phyloP scores from a whole-genome alignment of 1,284 basidiomycete genomes.

The Trametes pubescens region DNA sequence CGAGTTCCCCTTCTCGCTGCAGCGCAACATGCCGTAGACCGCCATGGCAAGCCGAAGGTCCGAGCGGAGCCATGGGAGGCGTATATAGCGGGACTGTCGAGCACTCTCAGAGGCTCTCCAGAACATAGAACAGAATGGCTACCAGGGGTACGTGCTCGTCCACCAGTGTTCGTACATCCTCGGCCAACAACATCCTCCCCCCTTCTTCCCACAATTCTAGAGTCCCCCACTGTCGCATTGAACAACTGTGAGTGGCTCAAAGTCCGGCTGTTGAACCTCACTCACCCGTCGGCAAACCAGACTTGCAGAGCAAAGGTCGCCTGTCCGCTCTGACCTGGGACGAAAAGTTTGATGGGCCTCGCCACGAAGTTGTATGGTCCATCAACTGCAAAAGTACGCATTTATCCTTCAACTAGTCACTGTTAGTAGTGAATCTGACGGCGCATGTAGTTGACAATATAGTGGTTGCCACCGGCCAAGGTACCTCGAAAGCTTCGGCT shows the following conservation, averaged over 20 bases:
- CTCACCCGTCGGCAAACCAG: constrained; percentile 42
- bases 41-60: constrained; percentile 21
- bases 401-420: constrained; percentile 3
- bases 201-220: constrained; percentile 12
- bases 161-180: background rate
- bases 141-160: constrained; percentile 23
- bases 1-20: constrained; percentile 23
- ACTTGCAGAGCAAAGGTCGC: constrained; percentile 56
- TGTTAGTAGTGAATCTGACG: constrained; percentile 7
- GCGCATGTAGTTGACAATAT: constrained; percentile 52
- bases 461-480: constrained; percentile 53
- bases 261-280: background rate
- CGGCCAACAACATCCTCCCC: background rate
- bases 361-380: constrained; percentile 62
- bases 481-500: constrained; percentile 59
- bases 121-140: constrained; percentile 27
- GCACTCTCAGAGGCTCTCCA: constrained; percentile 6
- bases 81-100: constrained; percentile 30
- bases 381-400: constrained; percentile 63
- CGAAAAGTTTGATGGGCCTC: constrained; percentile 54
- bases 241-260: constrained; percentile 40
- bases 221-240: constrained; percentile 34
- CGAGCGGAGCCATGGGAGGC: constrained; percentile 23
- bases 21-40: constrained; percentile 16
- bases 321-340: constrained; percentile 60